Base-by-base conservation (phyloP, 78 protist genomes). In the Speleostelium caveatum region DNA sequence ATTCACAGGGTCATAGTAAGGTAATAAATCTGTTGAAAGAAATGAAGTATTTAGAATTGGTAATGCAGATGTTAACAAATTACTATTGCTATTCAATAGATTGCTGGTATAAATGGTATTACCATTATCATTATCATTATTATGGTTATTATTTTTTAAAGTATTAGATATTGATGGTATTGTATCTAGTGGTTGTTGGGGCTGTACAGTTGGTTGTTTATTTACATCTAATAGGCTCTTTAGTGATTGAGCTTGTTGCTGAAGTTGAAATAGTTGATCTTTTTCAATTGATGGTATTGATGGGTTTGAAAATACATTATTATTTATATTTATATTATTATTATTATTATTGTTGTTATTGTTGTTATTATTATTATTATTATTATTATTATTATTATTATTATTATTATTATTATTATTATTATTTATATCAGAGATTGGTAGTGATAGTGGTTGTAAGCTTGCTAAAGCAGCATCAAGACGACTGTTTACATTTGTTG, bases 241-340 rank as follows among this genome's bases (percentile, higher is more conserved):
- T n/a, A n/a, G n/a, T n/a, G n/a, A n/a, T n/a, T n/a, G 78, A 35
- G 7, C 59, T 42, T 17, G 58, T 63, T 42, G 86, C 28, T 26
- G 75, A 30, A 61, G 28, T 74, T 63, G 16, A 51, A 58, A 24
- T 36, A 10, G 33, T 42, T 42, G 73, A 32, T 26, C 21, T 17
- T 38, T 42, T 42, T 28, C 24, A 35, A 32, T 53, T 32, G 26
- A 36, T 73, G 3, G 0, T 69, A 14, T 69, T 69, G 12, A 14
- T 56, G 2, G 28, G 6, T 36, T 12, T 58, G 32, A 58, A 14
- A 28, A 0, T n/a, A n/a, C n/a, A n/a, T n/a, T n/a, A n/a, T n/a
- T n/a, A n/a, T n/a, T n/a, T n/a, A n/a, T n/a, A n/a, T n/a, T n/a
- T n/a, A n/a, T n/a, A n/a, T n/a, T n/a, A n/a, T 49, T 49, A 12